These are phyloP conservation scores for Fusarium sp. DNA, from an alignment of 2,329 filamentous ascomycete species.

Conservation along the genomic window DNA sequence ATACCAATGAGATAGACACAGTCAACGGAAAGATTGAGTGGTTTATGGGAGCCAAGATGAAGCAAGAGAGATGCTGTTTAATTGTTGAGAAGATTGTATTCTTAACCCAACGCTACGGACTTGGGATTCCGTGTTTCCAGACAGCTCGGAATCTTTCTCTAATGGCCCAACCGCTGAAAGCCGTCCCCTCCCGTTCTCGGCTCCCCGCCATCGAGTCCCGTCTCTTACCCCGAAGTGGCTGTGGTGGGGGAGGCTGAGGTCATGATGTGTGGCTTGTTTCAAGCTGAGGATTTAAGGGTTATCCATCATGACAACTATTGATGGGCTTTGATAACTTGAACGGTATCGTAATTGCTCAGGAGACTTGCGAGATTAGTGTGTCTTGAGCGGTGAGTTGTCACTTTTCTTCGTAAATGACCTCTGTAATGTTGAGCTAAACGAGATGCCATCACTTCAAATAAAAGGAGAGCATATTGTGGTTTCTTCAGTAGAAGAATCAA, in stretches of 20 bases:
- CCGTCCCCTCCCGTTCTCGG: conserved; percentile 45
- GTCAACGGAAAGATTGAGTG: not conserved
- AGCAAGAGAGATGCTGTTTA: not conserved
- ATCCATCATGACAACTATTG: not conserved
- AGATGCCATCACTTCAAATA: not conserved
- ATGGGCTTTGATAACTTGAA: not conserved
- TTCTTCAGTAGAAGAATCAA: not conserved
- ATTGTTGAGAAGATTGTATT: conserved; percentile 24
- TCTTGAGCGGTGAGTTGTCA: not conserved
- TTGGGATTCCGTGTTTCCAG: conserved; percentile 28
- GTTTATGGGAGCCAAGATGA: conserved; percentile 1
- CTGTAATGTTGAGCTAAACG: not conserved
- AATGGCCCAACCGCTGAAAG: conserved; percentile 42
- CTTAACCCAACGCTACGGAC: conserved; percentile 19
- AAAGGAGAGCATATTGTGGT: not conserved
- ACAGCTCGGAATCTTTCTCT: conserved; percentile 28
- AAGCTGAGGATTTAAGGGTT: not conserved
- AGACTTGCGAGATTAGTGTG: not conserved
- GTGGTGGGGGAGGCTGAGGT: conserved; percentile 44
- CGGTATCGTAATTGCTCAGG: not conserved
- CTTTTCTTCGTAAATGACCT: not conserved
- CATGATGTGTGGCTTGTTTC: conserved; percentile 26
- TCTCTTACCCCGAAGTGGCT: conserved; percentile 30
- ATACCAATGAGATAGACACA: conserved; percentile 1
- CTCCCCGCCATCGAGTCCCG: conserved; percentile 23